phyloP scores from a whole-genome alignment of 495 filamentous ascomycete species.

The Annulohypoxylon maeteangense region DNA sequence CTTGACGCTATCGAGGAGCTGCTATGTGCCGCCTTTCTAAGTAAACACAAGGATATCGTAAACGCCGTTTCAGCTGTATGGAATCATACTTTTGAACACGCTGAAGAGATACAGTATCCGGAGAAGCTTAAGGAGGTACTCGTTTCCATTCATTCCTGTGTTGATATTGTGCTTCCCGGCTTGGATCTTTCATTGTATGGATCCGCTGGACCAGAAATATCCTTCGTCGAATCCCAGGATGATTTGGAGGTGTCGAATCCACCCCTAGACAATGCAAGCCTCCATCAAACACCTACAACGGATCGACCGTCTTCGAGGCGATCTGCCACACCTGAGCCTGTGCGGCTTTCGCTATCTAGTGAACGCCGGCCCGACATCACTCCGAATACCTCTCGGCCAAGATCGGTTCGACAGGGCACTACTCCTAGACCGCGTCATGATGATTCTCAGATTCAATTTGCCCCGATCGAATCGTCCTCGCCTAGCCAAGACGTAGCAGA shows the following conservation, averaged over 20 bases:
- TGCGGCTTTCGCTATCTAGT: conserved; percentile 36
- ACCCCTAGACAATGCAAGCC: conserved; percentile 33
- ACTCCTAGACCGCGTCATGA: conserved; percentile 70
- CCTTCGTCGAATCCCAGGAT: conserved; percentile 67
- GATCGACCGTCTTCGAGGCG: conserved; percentile 32
- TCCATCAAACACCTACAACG: conserved; percentile 36
- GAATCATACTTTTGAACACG: conserved; percentile 56
- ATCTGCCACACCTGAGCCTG: conserved; percentile 42
- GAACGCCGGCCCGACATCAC: conserved; percentile 47
- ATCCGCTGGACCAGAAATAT: conserved; percentile 42
- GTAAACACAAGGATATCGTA: conserved; percentile 56
- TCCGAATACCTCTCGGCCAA: conserved; percentile 39
- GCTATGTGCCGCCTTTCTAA: conserved; percentile 56
- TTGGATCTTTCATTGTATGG: conserved; percentile 48
- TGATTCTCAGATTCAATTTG: conserved; percentile 82
- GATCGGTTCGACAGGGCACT: conserved; percentile 35
- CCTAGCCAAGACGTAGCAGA: conserved; percentile 54
- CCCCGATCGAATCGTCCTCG: conserved; percentile 69
- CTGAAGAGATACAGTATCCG: conserved; percentile 53
- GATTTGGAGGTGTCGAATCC: conserved; percentile 44
- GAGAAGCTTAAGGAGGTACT: conserved; percentile 55
- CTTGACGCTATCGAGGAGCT: conserved; percentile 54
- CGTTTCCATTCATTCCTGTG: conserved; percentile 51
- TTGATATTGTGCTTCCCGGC: conserved; percentile 55
- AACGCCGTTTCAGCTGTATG: conserved; percentile 54